Evolutionary conservation across 1,284 basidiomycete species (phyloP), one percentile per base, ranked within the genome.

Genomic region (Ustilago shanxiensis): DNA sequence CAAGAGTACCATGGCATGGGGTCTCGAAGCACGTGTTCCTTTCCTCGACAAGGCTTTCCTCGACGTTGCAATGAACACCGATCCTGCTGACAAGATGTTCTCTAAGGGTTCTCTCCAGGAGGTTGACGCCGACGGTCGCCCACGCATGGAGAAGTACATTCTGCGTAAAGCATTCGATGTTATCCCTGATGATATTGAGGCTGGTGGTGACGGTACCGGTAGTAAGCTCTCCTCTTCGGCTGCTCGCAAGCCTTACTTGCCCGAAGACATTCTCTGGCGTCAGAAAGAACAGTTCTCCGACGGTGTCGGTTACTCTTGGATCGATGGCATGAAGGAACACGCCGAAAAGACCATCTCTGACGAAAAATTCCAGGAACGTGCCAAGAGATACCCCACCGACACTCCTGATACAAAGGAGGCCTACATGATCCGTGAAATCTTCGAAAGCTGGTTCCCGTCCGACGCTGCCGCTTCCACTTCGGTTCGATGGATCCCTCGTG

Each of bases 1-100:
- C 91, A 99, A 99, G 93, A 95, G 94, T 52, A 99, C 97, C 9
- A 99, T 99, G 97, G 97, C 97, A 1, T 99, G 97, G 96, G 97
- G 97, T 77, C 91, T 99, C 60, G 97, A 99, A 88, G 95, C 96
- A 5, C 94, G 97, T 65, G 97, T 99, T 1, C 97, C 97, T 16
- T 99, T 99, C 91, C 91, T 99, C 62, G 97, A 99, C 89, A 98
- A 95, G 88, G 88, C 90, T 35, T 99, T 99, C 90, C 89, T 99
- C 61, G 95, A 98, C 65, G 93, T 93, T 33, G 90, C 94, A 5
- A 95, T 99, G 94, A 93, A 93, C 88, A 88, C 95, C 77, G 92
- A 96, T 83, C 90, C 97, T 0, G 90, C 91, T 80, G 90, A 93
- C 72, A 99, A 99, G 88, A 91, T 91, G 90, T 99, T 98, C 88